phyloP scores from a whole-genome alignment of 2,329 filamentous ascomycete species.

The Trichophyton mentagrophytes region DNA sequence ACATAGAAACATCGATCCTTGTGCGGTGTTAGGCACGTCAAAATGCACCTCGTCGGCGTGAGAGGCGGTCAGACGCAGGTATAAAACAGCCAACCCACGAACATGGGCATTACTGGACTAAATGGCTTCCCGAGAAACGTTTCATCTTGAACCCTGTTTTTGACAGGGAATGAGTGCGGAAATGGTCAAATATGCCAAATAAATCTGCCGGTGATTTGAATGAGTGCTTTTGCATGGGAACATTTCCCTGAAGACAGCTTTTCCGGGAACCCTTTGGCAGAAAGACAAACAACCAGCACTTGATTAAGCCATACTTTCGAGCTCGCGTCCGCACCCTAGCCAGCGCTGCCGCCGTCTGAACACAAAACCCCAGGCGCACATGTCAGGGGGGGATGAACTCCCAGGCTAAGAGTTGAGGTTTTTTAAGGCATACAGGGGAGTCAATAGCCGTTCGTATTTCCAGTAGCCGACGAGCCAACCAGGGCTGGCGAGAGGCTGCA shows the following conservation, averaged over 20 bases:
- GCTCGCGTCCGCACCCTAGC: neutral
- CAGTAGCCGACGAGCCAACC: neutral
- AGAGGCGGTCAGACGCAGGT: neutral
- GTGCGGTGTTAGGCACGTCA: neutral
- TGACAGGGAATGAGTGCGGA: neutral
- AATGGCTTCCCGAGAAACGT: neutral
- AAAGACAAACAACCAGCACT: neutral
- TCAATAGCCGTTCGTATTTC: slow-evolving; percentile 1
- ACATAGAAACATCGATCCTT: neutral
- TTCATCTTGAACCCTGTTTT: neutral
- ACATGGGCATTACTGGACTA: neutral
- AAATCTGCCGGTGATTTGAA: neutral
- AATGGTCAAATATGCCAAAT: neutral
- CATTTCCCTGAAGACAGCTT: neutral
- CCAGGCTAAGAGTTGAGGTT: neutral
- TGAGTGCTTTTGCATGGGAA: neutral
- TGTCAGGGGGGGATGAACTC: neutral
- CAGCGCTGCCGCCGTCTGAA: neutral
- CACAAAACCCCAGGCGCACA: neutral
- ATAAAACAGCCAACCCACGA: neutral
- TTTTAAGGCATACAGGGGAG: neutral
- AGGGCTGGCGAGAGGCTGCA: neutral
- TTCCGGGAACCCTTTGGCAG: neutral
- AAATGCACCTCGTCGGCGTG: neutral
- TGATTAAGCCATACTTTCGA: neutral